These are phyloP conservation scores for Calonectria leucothoes DNA, from an alignment of 2,329 filamentous ascomycete genomes.

Conservation along the genomic window DNA sequence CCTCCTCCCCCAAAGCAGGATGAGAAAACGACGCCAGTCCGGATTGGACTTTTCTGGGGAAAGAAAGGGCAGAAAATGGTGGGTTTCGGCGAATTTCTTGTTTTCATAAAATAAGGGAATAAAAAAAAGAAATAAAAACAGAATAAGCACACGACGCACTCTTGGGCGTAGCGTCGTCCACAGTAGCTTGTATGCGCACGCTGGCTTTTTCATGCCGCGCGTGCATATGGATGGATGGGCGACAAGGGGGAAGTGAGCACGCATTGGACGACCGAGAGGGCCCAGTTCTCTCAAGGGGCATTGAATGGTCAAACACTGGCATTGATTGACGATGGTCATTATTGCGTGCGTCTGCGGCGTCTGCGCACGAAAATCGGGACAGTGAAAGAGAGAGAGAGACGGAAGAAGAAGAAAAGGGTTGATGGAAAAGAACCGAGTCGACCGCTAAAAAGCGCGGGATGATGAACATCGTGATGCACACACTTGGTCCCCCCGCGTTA, in stretches of 20 bases:
- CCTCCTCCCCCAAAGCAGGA: background rate
- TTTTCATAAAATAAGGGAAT: background rate
- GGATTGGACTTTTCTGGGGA: slow-evolving; percentile 37
- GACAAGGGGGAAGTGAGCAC: background rate
- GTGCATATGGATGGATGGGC: background rate
- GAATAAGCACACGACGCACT: background rate
- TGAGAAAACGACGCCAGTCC: slow-evolving; percentile 42
- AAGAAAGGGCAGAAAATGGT: background rate
- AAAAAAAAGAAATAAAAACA: too few relatives aligned
- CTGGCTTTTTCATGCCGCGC: background rate
- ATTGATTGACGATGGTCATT: background rate
- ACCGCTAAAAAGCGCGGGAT: slow-evolving; percentile 5
- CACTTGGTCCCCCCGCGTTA: background rate
- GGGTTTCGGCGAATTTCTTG: background rate
- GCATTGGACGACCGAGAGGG: too few relatives aligned
- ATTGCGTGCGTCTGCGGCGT: slow-evolving; percentile 39
- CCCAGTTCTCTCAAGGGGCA: background rate
- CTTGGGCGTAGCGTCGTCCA: background rate
- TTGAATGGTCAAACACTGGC: background rate
- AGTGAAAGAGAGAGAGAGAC: too few relatives aligned
- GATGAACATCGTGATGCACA: background rate
- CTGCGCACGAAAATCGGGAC: too few relatives aligned
- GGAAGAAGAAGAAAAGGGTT: background rate
- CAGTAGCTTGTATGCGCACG: background rate
- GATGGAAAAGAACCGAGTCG: slow-evolving; percentile 15